A percentile compares a stretch with the other conserved stretches of the same genome.
phyloP scores from a whole-genome alignment of 225 moss, liverwort and hornwort genomes.

The Thuidium tamariscinum region DNA sequence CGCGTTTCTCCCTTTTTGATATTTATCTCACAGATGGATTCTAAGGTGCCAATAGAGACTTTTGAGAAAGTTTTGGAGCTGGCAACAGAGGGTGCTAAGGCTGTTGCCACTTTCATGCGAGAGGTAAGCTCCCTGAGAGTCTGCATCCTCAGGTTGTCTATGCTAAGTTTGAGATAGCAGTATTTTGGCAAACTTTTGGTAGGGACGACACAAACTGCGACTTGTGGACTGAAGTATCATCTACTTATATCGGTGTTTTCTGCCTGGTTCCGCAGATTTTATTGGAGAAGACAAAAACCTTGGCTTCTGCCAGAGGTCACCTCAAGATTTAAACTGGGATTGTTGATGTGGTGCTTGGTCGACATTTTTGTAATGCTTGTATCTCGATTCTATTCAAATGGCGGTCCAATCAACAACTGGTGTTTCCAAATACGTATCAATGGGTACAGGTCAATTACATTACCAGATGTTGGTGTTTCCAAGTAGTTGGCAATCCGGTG shows the following conservation, averaged over 20 bases:
- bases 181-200: background rate
- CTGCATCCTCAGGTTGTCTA: background rate
- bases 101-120: constrained; percentile 63
- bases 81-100: constrained; percentile 83
- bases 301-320: constrained; percentile 63
- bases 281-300: constrained; percentile 69
- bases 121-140: constrained; percentile 31
- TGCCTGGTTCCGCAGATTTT: constrained; percentile 42
- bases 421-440: background rate
- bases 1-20: background rate
- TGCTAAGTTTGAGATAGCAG: background rate
- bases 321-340: constrained; percentile 22
- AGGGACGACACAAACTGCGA: background rate
- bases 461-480: background rate
- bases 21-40: constrained; percentile 59
- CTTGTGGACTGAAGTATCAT: background rate
- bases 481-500: background rate
- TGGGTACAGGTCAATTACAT: background rate
- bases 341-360: background rate
- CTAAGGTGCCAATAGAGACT: constrained; percentile 73
- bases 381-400: background rate
- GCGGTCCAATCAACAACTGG: background rate
- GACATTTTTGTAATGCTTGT: background rate
- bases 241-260: background rate
- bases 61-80: constrained; percentile 85